Evolutionary conservation across 169 alveolate species (phyloP), one percentile per base, ranked within the genome.

Genomic region (Plasmodium vinckei): DNA sequence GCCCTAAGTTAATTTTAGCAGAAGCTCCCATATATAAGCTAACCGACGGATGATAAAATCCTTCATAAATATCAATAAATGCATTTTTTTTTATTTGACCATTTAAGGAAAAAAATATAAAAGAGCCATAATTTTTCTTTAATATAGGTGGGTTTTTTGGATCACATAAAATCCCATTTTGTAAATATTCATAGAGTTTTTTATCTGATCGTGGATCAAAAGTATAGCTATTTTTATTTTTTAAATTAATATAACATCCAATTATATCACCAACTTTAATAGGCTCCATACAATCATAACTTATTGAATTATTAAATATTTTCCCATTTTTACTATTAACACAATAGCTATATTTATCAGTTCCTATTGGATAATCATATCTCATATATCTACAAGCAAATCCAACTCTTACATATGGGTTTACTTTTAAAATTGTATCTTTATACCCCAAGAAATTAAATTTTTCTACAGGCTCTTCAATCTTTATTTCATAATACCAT

Each of bases 11-110:
- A 64, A 95, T 59, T n/a, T 72, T 72, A 4, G 94, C 94, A 27
- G 89, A 86, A 17, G 97, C 97, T 17, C 97, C 97, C 97, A 95
- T 95, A 87, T 94, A 95, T 46, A 95, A 94, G 17, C 97, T 92
- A 27, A 94, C 87, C 13, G 97, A 95, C 0, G 97, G 97, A 70
- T 95, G 97, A 89, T 95, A 95, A 56, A 63, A 87, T 21, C 97
- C 97, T 64, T 93, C 95, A 71, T 93, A 92, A 5, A 95, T 86
- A 56, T 87, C 92, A 44, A 87, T 49, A 73, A 88, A 86, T 61
- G 89, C 92, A 60, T 88, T 65, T 9, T 92, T 90, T 73, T 87
- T 64, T 73, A 95, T 94, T 87, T 57, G 87, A 23, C 97, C 97
- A 88, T 95, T 95, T 57, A 95, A 73, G 33, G 97, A 94, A 72